Evolutionary conservation across 805 yeast genomes (phyloP), one percentile per base, ranked within the genome.

Genomic region (Yarrowia sp.): DNA sequence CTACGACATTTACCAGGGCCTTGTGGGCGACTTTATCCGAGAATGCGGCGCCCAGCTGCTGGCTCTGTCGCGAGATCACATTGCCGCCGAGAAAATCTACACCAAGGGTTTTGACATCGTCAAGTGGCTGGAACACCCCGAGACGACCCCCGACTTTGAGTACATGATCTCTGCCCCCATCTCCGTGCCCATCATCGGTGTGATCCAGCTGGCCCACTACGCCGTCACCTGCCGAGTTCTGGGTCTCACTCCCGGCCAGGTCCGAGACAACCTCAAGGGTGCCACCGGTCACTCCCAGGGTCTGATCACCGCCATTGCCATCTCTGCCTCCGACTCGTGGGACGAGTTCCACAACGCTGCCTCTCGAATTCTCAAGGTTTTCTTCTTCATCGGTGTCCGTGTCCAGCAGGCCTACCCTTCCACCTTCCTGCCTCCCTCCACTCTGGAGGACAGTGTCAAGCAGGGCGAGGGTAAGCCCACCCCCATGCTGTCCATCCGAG

Each of bases 401-500:
- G 89, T 96, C 80, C 88, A 91, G 78, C 89, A 87, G 79, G 86
- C 88, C 70, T 94, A 92, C 79, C 99, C 99, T 75, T 87, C 90
- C 75, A 95, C 98, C 56, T 90, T 97, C 46, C 84, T 95, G 76
- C 92, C 99, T 49, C 99, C 99, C 69, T 85, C 96, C 24, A 90
- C 91, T 79, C 86, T 93, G 73, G 91, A 91, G 78, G 99, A 95
- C 79, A 89, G 97, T 33, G 86, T 89, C 76, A 96, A 91, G 75
- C 88, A 92, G 76, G 94, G 94, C 74, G 99, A 95, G 82, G 99
- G 99, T 74, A 84, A 86, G 74, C 99, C 99, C 71, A 89, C 96
- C 72, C 99, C 99, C 72, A 95, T 95, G 99, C 86, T 95, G 78
- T 90, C 98, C 12, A 85, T 95, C 70, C 88, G 97, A 78, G 97